Conservation (phyloP, 441 rosid genomes). For the Capsella rubella region DNA sequence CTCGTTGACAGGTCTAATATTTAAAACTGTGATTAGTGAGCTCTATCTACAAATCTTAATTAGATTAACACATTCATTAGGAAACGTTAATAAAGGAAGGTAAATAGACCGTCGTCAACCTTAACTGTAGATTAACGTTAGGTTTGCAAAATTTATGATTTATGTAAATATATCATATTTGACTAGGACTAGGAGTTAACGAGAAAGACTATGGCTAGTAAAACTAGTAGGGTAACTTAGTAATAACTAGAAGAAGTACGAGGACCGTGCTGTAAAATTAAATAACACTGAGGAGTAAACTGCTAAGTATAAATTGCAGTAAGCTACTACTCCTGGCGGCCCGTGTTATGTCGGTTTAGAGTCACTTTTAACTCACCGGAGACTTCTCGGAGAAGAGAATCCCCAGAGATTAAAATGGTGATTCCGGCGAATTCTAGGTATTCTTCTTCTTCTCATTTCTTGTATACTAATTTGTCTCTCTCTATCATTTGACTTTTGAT, state of each 20-base stretch:
- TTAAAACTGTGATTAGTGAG: not conserved
- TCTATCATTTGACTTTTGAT: slow-evolving; percentile 1
- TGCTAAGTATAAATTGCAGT: not conserved
- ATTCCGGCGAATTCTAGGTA: slow-evolving; percentile 26
- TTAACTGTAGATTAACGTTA: not conserved
- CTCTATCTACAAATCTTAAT: not conserved
- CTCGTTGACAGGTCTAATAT: not conserved
- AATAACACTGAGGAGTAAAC: slow-evolving; percentile 22
- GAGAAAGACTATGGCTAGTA: too few relatives aligned
- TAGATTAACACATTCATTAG: not conserved
- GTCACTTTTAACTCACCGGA: not conserved
- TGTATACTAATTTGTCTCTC: not conserved
- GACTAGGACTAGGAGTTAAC: too few relatives aligned
- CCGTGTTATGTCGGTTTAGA: slow-evolving; percentile 1
- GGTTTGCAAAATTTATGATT: too few relatives aligned
- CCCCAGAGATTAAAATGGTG: slow-evolving; percentile 29
- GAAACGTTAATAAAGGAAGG: not conserved
- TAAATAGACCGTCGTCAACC: not conserved
- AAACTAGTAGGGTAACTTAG: not conserved
- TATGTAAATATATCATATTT: too few relatives aligned
- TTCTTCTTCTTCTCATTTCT: not conserved
- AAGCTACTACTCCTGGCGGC: slow-evolving; percentile 16
- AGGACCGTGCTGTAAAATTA: not conserved
- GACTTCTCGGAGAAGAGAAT: slow-evolving; percentile 34
- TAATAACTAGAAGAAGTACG: not conserved